Evolutionary conservation across 345 rosid species (phyloP).

Genomic region (Eucalyptus decipiens): DNA sequence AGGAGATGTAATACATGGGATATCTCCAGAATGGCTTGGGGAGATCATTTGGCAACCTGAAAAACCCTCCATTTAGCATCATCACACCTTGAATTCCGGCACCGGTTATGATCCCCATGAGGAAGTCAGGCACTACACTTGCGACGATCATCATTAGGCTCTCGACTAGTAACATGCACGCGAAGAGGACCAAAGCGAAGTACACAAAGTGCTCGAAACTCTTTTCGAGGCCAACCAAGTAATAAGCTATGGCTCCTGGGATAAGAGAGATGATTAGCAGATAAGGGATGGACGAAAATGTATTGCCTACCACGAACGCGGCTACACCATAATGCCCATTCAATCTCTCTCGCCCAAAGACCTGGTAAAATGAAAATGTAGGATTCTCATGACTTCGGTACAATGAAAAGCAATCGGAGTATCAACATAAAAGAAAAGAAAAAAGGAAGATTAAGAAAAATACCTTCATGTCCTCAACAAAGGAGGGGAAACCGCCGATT

Average conservation of each 20-base stretch:
- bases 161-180: neutral
- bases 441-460: neutral
- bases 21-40: neutral
- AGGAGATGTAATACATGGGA: constrained; percentile 16
- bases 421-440: neutral
- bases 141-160: neutral
- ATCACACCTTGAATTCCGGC: neutral
- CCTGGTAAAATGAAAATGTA: neutral
- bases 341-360: constrained; percentile 36
- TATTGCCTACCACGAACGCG: constrained; percentile 35
- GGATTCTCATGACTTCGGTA: neutral
- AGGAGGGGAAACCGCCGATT: too few species aligned
- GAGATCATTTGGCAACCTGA: neutral
- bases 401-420: neutral
- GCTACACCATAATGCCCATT: constrained; percentile 48
- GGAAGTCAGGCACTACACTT: neutral
- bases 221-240: neutral
- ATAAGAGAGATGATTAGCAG: neutral
- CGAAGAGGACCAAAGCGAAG: constrained; percentile 19
- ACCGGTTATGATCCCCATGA: neutral
- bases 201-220: constrained; percentile 17
- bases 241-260: neutral
- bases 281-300: constrained; percentile 18
- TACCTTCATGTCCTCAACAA: constrained; percentile 42
- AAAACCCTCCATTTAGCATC: neutral